These are phyloP conservation scores for Diospyros lotus DNA, from an alignment of 148 eudicot species.

Conservation along the genomic window DNA sequence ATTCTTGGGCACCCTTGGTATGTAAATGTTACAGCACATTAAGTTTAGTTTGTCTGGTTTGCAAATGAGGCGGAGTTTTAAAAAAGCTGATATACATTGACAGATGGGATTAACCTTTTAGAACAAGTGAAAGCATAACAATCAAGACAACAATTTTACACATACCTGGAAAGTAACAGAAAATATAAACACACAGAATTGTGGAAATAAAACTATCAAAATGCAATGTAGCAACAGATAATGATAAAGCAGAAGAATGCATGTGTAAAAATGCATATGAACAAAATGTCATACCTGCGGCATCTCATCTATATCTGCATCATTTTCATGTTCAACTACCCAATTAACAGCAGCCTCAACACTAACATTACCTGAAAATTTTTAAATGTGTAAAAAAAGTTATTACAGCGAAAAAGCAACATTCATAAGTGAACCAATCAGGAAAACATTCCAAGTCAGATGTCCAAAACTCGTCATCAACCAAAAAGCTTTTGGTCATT, in stretches of 20 bases:
- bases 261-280: neutral
- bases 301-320: conserved; percentile 83
- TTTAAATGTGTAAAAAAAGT: neutral
- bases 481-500: no score
- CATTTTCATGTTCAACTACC: conserved; percentile 94
- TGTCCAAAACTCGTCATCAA: no score
- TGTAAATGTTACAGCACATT: no score
- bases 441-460: neutral
- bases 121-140: no score
- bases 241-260: neutral
- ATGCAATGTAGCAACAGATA: neutral
- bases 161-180: no score
- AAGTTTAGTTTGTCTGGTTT: no score
- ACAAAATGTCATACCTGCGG: conserved; percentile 53
- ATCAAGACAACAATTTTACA: no score
- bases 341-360: conserved; percentile 90
- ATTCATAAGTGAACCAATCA: neutral
- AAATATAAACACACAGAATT: neutral
- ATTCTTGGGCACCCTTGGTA: no score
- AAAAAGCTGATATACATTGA: no score
- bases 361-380: conserved; percentile 56
- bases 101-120: no score
- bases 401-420: neutral
- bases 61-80: no score
- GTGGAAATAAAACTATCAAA: neutral